Percentiles rank a stretch among this genome's conserved stretches.
phyloP scores from a whole-genome alignment of 306 rosid genomes.

The Betula pendula region DNA sequence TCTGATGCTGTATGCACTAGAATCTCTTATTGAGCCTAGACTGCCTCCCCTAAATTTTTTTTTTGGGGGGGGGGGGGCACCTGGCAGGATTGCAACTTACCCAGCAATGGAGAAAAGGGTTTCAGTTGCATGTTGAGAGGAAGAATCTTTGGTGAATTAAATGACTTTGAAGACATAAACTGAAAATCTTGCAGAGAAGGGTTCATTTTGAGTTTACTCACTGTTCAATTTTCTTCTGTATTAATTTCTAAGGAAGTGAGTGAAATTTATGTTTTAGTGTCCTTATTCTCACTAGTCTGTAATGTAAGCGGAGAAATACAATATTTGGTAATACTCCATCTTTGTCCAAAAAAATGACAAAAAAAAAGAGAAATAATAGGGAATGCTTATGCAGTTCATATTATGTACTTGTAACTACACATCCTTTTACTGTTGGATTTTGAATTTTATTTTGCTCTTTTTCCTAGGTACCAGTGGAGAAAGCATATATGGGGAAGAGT shows the following conservation, averaged over 20 bases:
- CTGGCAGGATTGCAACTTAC: no score
- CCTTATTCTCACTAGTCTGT: not conserved
- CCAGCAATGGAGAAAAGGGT: not conserved
- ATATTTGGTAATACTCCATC: not conserved
- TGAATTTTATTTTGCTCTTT: constrained; percentile 11
- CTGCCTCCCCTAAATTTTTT: no score
- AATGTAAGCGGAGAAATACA: not conserved
- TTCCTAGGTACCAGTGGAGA: constrained; percentile 90
- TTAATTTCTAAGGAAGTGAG: not conserved
- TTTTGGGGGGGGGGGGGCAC: no score
- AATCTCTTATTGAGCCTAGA: not conserved
- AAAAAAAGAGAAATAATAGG: not conserved
- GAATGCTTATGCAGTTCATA: not conserved
- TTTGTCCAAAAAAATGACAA: not conserved
- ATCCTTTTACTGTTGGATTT: not conserved
- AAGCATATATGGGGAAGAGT: constrained; percentile 81
- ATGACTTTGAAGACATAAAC: not conserved
- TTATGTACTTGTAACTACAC: not conserved
- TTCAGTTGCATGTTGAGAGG: not conserved
- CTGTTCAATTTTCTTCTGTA: not conserved
- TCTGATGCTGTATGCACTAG: no score
- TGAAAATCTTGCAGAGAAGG: not conserved
- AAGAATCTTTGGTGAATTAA: not conserved
- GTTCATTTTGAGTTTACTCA: not conserved
- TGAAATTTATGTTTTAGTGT: not conserved